These are phyloP conservation scores for Angophora floribunda DNA, from an alignment of 345 rosid genomes.

Conservation along the genomic window DNA sequence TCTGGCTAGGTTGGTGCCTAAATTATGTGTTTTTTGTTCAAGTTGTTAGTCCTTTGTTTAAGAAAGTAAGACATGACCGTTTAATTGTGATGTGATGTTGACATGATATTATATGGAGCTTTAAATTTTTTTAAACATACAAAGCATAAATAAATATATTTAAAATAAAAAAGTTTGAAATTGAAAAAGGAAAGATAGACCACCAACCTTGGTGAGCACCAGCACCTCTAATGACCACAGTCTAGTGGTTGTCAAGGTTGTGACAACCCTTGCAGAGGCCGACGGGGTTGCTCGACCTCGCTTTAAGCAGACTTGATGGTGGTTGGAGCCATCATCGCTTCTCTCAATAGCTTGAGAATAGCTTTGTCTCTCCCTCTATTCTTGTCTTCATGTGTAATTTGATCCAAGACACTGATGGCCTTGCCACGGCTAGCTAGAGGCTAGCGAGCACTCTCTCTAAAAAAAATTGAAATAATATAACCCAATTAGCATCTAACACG, in stretches of 20 bases:
- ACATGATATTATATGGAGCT: background rate
- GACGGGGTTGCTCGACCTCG: background rate
- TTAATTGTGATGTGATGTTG: background rate
- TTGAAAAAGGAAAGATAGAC: background rate
- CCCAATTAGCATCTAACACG: rapidly evolving
- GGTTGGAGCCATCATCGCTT: background rate
- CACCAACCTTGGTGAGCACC: background rate
- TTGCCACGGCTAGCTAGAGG: background rate
- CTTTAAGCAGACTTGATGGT: background rate
- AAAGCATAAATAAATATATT: background rate
- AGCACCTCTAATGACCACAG: rapidly evolving
- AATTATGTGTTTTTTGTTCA: rapidly evolving
- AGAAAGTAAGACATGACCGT: background rate
- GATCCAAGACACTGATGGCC: background rate
- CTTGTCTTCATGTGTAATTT: background rate
- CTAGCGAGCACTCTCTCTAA: background rate
- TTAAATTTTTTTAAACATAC: background rate
- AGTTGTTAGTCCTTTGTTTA: background rate
- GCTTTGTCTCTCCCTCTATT: background rate
- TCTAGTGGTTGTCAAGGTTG: background rate
- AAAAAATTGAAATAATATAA: background rate
- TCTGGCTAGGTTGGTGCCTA: background rate
- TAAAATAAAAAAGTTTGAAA: background rate
- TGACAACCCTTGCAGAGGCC: background rate
- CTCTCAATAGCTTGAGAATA: background rate